These are phyloP conservation scores for slime mould (Dictyostelium discoideum) DNA, from an alignment of 78 protist genomes.

Conservation along the genomic window dicty_2.7 NC_007088.5:4470001-4470500, in stretches of 20 bases:
- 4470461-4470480: background rate
- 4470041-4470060: background rate
- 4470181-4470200: background rate
- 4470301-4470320: constrained; percentile 2
- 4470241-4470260: background rate
- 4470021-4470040: background rate
- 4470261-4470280: background rate
- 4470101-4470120: constrained; percentile 53
- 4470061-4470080: background rate
- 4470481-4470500: background rate
- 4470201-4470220: background rate
- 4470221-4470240: background rate
- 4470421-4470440: background rate
- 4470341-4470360: constrained; percentile 17
- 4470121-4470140: constrained; percentile 3
- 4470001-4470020: background rate
- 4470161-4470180: constrained; percentile 20
- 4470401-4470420: background rate
- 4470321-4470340: background rate
- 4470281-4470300: background rate
- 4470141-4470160: background rate
- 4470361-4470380: background rate
- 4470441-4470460: no score
- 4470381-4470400: background rate
- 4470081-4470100: constrained; percentile 70